phyloP scores from a whole-genome alignment of 2,329 filamentous ascomycete genomes.

The Penicillium concentricum region DNA sequence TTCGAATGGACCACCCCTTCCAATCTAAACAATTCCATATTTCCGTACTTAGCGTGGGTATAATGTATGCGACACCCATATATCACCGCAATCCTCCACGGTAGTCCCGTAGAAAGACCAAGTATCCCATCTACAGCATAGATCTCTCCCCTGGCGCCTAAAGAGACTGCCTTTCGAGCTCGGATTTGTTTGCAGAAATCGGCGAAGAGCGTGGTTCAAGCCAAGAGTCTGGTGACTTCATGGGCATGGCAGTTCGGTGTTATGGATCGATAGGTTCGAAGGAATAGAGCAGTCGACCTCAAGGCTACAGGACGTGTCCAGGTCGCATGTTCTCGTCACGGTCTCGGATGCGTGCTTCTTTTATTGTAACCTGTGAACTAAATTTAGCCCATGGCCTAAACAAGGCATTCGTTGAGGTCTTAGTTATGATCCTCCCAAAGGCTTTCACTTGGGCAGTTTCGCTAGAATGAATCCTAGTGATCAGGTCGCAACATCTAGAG shows the following conservation, averaged over 20 bases:
- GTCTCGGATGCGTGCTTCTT: background rate
- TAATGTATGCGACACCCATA: background rate
- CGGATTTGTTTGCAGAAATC: background rate
- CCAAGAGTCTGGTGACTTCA: background rate
- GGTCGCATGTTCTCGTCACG: background rate
- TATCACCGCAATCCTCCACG: background rate
- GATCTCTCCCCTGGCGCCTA: background rate
- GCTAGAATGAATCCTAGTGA: background rate
- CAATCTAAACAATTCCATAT: background rate
- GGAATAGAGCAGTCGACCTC: background rate
- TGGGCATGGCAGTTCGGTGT: background rate
- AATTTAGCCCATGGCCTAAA: background rate
- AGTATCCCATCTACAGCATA: background rate
- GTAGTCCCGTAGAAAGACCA: background rate
- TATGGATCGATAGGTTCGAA: background rate
- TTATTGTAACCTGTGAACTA: background rate
- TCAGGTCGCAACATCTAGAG: background rate
- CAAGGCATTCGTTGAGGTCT: background rate
- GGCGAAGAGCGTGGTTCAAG: background rate
- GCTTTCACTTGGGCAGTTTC: background rate
- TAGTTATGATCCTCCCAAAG: background rate
- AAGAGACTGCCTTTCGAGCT: background rate
- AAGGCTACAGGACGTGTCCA: background rate
- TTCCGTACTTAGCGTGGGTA: background rate
- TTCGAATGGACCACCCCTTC: background rate